Conservation (phyloP, 352 stramenopile genomes). For the Phytophthora rubi region DNA sequence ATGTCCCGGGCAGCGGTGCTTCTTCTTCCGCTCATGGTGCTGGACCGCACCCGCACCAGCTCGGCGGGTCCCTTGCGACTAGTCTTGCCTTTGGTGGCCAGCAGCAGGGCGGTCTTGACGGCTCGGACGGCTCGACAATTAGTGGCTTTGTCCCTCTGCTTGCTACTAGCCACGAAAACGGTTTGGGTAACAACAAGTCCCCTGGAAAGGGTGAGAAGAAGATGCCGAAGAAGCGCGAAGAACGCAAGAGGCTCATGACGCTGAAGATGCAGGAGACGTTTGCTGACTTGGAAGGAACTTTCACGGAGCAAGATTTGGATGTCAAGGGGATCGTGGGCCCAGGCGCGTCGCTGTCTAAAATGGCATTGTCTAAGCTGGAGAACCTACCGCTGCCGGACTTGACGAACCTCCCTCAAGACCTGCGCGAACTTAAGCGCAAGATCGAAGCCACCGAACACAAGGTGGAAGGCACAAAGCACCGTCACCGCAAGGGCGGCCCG, state of each 20-base stretch:
- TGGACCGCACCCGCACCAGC: slow-evolving; percentile 36
- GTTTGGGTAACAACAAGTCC: slow-evolving; percentile 25
- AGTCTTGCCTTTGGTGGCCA: slow-evolving; percentile 62
- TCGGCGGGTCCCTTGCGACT: slow-evolving; percentile 57
- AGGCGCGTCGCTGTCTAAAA: slow-evolving; percentile 58
- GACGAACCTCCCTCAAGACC: slow-evolving; percentile 76
- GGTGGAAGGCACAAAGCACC: slow-evolving; percentile 88
- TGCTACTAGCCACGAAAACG: slow-evolving; percentile 37
- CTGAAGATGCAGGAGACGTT: slow-evolving; percentile 78
- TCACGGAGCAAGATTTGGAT: slow-evolving; percentile 72
- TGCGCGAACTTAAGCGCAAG: slow-evolving; percentile 86
- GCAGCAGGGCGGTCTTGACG: slow-evolving; percentile 28
- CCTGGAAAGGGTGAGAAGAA: slow-evolving; percentile 61
- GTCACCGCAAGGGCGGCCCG: slow-evolving; percentile 82
- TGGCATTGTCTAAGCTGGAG: slow-evolving; percentile 72
- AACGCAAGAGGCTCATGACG: slow-evolving; percentile 67
- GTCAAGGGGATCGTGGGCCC: slow-evolving; percentile 64
- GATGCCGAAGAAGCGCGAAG: slow-evolving; percentile 61
- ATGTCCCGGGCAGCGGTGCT: slow-evolving; percentile 47
- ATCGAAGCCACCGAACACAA: slow-evolving; percentile 87
- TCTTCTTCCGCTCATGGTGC: slow-evolving; percentile 3
- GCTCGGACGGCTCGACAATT: slow-evolving; percentile 25
- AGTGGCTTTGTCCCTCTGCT: slow-evolving; percentile 45
- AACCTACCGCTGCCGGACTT: slow-evolving; percentile 77
- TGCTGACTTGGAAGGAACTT: slow-evolving; percentile 65